Evolutionary conservation across 371 early-diverging fungal genomes (phyloP).

Genomic region (Synchytrium microbalum): DNA sequence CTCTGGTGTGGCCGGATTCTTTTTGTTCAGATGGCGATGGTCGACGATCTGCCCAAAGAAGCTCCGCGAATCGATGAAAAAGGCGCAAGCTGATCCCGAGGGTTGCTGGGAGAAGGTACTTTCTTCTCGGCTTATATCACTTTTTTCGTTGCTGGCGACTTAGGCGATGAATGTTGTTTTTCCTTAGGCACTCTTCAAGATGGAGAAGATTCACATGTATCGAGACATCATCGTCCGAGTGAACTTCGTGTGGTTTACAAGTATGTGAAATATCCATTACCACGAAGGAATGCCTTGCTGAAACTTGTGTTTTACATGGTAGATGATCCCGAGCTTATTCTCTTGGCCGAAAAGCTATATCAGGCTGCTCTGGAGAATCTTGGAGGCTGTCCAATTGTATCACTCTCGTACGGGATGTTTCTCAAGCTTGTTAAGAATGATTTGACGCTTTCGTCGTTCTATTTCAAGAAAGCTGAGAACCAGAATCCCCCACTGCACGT

Average conservation of each 20-base stretch:
- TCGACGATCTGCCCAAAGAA: background rate
- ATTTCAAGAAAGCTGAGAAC: slow-evolving; percentile 19
- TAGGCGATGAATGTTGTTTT: too few relatives aligned
- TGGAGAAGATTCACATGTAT: background rate
- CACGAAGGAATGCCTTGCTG: background rate
- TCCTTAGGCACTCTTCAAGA: background rate
- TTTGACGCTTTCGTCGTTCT: slow-evolving; percentile 14
- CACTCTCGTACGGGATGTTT: background rate
- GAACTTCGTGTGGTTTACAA: background rate
- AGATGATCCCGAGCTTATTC: background rate
- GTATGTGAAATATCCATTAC: background rate
- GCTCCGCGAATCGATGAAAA: background rate
- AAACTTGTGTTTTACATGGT: background rate
- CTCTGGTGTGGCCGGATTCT: background rate
- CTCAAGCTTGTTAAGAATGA: slow-evolving; percentile 14
- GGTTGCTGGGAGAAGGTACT: too few relatives aligned
- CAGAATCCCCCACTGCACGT: slow-evolving; percentile 13
- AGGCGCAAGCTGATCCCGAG: background rate
- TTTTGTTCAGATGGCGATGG: background rate
- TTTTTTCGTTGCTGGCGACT: too few relatives aligned
- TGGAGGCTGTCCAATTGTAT: background rate
- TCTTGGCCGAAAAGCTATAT: background rate
- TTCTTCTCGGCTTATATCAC: too few relatives aligned
- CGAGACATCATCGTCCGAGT: background rate
- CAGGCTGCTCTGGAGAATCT: background rate